Evolutionary conservation across 306 rosid species (phyloP).

Genomic region (Betula pendula): DNA sequence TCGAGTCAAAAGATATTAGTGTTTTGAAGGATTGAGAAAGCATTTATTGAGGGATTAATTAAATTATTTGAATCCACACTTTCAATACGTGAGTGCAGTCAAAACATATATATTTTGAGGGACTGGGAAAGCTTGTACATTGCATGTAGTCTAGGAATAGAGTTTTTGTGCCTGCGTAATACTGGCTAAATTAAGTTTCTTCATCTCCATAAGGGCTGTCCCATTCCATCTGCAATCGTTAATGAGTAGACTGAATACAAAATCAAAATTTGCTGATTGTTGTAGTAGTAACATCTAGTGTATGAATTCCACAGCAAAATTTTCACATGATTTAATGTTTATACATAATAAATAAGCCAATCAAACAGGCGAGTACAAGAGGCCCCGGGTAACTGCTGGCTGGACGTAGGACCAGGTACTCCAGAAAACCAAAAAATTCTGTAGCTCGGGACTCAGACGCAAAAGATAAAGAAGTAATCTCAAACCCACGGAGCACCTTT

Average conservation of each 20-base stretch:
- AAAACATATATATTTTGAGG: too few relatives aligned
- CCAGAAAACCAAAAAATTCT: conserved; percentile 27
- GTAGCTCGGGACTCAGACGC: conserved; percentile 40
- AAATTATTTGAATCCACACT: too few relatives aligned
- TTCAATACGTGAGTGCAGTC: too few relatives aligned
- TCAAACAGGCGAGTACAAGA: conserved; percentile 58
- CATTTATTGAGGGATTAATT: too few relatives aligned
- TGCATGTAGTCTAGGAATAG: too few relatives aligned
- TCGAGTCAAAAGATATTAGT: too few relatives aligned
- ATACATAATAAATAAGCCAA: conserved; percentile 55
- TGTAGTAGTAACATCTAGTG: neutral
- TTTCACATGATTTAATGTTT: conserved; percentile 47
- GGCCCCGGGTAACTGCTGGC: conserved; percentile 47
- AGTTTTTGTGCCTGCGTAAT: too few relatives aligned
- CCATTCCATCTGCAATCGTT: too few relatives aligned
- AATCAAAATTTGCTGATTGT: conserved; percentile 15
- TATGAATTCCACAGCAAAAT: conserved; percentile 41
- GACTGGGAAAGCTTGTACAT: too few relatives aligned
- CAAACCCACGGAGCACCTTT: conserved; percentile 33
- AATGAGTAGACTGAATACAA: neutral
- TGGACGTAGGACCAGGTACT: conserved; percentile 44
- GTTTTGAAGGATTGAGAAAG: too few relatives aligned
- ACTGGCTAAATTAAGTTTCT: too few relatives aligned
- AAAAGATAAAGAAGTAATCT: conserved; percentile 33
- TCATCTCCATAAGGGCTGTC: too few relatives aligned